Conservation (phyloP, 1,284 basidiomycete species). For the Papiliotrema fonsecae region DNA sequence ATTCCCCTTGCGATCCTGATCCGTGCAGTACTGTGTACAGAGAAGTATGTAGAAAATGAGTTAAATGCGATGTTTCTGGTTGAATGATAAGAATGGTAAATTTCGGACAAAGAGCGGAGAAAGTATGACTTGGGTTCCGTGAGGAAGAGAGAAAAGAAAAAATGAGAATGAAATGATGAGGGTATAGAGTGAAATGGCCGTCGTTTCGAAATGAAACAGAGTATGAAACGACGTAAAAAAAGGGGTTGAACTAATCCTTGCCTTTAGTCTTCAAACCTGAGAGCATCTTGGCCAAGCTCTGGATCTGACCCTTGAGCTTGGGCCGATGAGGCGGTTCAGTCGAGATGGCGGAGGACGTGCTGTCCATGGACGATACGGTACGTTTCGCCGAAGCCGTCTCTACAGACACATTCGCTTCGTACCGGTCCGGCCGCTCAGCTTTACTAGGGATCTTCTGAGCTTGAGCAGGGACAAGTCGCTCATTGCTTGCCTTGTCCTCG, state of each 20-base stretch:
- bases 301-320: constrained; percentile 46
- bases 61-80: too few species aligned
- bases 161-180: not conserved
- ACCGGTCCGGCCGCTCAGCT: not conserved
- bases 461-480: not conserved
- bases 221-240: too few species aligned
- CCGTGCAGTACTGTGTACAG: too few species aligned
- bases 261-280: constrained; percentile 45
- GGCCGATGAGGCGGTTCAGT: constrained; percentile 30
- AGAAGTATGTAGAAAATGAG: too few species aligned
- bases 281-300: constrained; percentile 45
- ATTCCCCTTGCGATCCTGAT: not conserved
- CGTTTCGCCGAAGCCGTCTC: constrained; percentile 3
- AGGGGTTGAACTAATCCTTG: constrained; percentile 15
- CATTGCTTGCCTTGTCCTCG: not conserved
- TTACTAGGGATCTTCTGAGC: not conserved
- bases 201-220: not conserved
- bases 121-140: too few species aligned
- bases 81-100: too few species aligned
- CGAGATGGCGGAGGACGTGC: not conserved
- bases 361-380: not conserved
- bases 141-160: too few species aligned
- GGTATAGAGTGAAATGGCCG: not conserved
- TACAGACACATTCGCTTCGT: not conserved
- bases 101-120: too few species aligned